Base-by-base conservation (phyloP, 192 early-diverging fungal species). In the Tieghemiomyces parasiticus region DNA sequence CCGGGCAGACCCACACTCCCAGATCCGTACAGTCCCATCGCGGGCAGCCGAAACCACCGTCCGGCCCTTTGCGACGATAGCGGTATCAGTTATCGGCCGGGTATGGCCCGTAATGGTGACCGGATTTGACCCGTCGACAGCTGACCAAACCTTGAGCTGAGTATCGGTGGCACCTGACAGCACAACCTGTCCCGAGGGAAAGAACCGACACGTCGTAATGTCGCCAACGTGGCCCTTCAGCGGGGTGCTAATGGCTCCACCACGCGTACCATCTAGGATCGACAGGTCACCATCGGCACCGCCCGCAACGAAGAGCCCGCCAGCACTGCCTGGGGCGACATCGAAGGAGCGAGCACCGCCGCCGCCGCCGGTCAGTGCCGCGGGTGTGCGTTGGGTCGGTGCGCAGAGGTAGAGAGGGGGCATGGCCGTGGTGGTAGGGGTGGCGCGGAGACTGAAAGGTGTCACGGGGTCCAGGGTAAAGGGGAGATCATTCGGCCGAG, bases 101-200 rank as follows among this genome's bases (percentile, higher is more conserved):
- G 71, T 78, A 63, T 89, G 87, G 24, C 85, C 87, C 22, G 66
- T 74, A 50, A 89, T 65, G 9, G 84, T 85, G 3, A 82, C 81
- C 12, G 87, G 87, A 58, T 84, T 86, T 31, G 71, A 72, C 49
- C 87, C 87, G 62, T 89, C 84, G 32, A 78, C 60, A 26, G 75
- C 85, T 28, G 86, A 86, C 87, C 87, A 89, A 58, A 89, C 69
- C 35, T 79, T 78, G 8, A 86, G 63, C 35, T 77, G 75, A 65
- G 83, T 77, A 60, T 89, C 87, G 16, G 76, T 72, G 14, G 74
- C 78, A 4, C 81, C 87, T 52, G 78, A 84, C 12, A 89, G 71
- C 8, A 84, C 68, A 0, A 88, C 85, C 71, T 86, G 81, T 24
- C 81, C 84, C 2, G 82, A 85, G 4, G 87, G 87, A 58, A 89